phyloP scores from a whole-genome alignment of 768 basidiomycete species.

The Rhizopogon vulgaris region DNA sequence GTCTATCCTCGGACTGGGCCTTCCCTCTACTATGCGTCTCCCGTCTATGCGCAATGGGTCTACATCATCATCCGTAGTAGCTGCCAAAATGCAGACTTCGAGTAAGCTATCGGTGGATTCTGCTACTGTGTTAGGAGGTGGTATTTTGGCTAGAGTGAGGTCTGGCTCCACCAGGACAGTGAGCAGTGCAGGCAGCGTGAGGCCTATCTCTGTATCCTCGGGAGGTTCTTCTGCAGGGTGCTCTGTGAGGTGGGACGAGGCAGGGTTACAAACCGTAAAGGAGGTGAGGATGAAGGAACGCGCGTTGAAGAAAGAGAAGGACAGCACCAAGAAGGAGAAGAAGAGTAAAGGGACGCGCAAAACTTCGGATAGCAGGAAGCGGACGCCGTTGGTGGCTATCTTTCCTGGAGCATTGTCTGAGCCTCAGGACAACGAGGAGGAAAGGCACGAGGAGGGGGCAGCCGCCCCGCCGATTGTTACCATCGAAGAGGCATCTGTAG shows the following conservation, averaged over 20 bases:
- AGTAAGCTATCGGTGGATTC: conserved; percentile 28
- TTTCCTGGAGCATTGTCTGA: conserved; percentile 41
- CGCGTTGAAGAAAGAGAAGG: conserved; percentile 23
- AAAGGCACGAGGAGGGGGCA: conserved; percentile 1
- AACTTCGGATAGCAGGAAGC: conserved; percentile 44
- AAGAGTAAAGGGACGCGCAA: conserved; percentile 26
- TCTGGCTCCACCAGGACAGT: conserved; percentile 29
- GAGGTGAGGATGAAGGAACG: conserved; percentile 38
- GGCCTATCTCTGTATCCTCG: conserved; percentile 39
- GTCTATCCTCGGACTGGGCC: conserved; percentile 54
- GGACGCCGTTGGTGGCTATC: conserved; percentile 51
- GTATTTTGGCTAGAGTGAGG: conserved; percentile 27
- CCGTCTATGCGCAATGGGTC: conserved; percentile 32
- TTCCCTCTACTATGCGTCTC: conserved; percentile 51
- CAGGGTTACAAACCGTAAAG: conserved; percentile 40
- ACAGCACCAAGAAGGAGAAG: conserved; percentile 28
- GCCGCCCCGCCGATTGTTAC: conserved; percentile 26
- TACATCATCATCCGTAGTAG: conserved; percentile 27
- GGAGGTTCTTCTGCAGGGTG: conserved; percentile 34
- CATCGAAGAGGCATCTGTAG: conserved; percentile 48
- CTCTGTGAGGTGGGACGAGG: conserved; percentile 49
- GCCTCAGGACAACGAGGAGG: conserved; percentile 7
- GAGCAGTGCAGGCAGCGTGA: conserved; percentile 38
- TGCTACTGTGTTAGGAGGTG: conserved; percentile 21
- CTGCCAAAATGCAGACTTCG: conserved; percentile 1